A percentile compares a stretch with the other conserved stretches of the same genome.
These are phyloP conservation scores for Globisporangium polare DNA, from an alignment of 352 stramenopile species.

Conservation along the genomic window DNA sequence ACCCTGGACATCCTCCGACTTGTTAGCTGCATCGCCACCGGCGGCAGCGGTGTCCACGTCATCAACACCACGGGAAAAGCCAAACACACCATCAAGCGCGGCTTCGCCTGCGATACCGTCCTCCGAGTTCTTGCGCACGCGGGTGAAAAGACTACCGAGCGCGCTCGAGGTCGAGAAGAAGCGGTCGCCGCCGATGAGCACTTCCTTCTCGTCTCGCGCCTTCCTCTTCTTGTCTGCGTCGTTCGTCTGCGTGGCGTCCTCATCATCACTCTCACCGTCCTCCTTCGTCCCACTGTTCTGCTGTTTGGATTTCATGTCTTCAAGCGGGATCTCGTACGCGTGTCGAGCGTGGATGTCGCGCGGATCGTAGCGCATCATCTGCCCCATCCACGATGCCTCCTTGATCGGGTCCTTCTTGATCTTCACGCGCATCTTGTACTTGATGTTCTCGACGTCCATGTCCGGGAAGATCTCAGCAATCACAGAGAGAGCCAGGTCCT, in stretches of 20 bases:
- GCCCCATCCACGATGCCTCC: slow-evolving; percentile 79
- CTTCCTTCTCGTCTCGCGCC: slow-evolving; percentile 38
- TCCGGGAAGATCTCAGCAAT: slow-evolving; percentile 63
- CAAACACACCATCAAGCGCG: slow-evolving; percentile 68
- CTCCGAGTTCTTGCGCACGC: slow-evolving; percentile 81
- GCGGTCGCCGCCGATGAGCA: slow-evolving; percentile 53
- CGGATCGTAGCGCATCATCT: slow-evolving; percentile 66
- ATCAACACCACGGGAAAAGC: slow-evolving; percentile 13
- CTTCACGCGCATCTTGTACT: slow-evolving; percentile 40
- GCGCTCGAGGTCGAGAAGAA: slow-evolving; percentile 64
- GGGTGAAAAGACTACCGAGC: slow-evolving; percentile 66
- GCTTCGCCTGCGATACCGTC: slow-evolving; percentile 72
- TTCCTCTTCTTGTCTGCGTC: slow-evolving; percentile 16
- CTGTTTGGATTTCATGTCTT: slow-evolving; percentile 12
- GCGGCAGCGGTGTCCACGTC: slow-evolving; percentile 9
- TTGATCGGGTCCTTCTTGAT: slow-evolving; percentile 58
- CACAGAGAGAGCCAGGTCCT: slow-evolving; percentile 45
- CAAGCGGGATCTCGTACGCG: slow-evolving; percentile 54
- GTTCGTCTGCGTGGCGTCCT: slow-evolving; percentile 13
- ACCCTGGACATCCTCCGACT: neutral
- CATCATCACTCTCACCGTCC: slow-evolving; percentile 12
- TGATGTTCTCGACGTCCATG: slow-evolving; percentile 60
- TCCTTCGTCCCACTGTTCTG: slow-evolving; percentile 10
- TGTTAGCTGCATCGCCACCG: neutral
- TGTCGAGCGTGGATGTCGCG: slow-evolving; percentile 29